These are phyloP conservation scores for Vanrija pseudolonga DNA, from an alignment of 1,284 basidiomycete genomes.

Conservation along the genomic window DNA sequence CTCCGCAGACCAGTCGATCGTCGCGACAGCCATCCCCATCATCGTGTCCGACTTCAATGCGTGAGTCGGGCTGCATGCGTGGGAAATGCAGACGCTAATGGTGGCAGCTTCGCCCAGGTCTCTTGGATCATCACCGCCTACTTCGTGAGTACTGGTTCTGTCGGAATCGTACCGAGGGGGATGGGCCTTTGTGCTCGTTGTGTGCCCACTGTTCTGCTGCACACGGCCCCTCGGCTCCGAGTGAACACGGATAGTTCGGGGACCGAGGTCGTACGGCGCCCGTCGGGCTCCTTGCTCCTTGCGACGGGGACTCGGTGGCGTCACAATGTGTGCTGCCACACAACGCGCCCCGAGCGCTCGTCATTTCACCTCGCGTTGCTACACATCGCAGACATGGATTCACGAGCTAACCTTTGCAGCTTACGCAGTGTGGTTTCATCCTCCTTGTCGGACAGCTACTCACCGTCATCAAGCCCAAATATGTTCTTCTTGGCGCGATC, in stretches of 20 bases:
- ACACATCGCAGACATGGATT: not conserved
- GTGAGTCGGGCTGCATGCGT: conserved; percentile 11
- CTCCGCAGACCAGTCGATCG: conserved; percentile 41
- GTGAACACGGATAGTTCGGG: too few species aligned
- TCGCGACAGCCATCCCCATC: conserved; percentile 50
- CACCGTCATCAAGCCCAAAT: conserved; percentile 51
- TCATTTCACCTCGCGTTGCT: not conserved
- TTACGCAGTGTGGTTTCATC: conserved; percentile 48
- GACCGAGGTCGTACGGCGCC: too few species aligned
- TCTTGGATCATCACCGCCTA: conserved; percentile 53
- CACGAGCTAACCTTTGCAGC: conserved; percentile 6
- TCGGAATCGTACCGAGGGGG: conserved; percentile 1
- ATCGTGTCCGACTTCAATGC: conserved; percentile 53
- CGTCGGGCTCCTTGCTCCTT: not conserved
- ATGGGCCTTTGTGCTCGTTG: not conserved
- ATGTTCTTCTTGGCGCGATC: conserved; percentile 52
- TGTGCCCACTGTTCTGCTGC: too few species aligned
- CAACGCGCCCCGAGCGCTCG: not conserved
- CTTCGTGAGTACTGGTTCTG: conserved; percentile 41
- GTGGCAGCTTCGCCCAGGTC: conserved; percentile 36
- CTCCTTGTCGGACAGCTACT: conserved; percentile 50
- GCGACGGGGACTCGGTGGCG: too few species aligned
- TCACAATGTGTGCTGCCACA: too few species aligned
- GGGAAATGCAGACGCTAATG: not conserved
- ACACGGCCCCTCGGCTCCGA: too few species aligned